Conservation (phyloP, 331 rosid genomes). For the Stylosanthes scabra region DNA sequence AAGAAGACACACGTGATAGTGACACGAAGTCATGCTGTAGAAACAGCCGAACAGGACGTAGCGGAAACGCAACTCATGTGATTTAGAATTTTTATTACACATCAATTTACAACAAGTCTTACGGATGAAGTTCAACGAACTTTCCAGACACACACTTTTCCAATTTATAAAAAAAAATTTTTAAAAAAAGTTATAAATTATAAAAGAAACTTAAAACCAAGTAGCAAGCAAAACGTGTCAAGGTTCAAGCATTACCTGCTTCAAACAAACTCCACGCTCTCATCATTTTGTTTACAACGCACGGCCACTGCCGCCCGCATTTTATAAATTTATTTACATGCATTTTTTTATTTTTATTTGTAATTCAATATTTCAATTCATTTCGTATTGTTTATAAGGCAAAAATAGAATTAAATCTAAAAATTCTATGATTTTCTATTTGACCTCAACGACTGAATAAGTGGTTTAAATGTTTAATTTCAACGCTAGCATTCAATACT, state of each 20-base stretch:
- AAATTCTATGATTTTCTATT: too few species aligned
- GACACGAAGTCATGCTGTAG: not conserved
- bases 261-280: not conserved
- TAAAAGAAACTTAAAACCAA: too few species aligned
- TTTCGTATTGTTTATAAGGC: too few species aligned
- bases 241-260: not conserved
- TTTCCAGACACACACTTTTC: constrained; percentile 35
- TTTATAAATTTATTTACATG: not conserved
- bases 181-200: not conserved
- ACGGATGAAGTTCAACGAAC: not conserved
- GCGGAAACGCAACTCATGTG: constrained; percentile 40
- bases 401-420: too few species aligned
- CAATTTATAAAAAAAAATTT: not conserved
- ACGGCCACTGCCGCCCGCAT: not conserved
- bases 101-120: not conserved
- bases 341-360: too few species aligned
- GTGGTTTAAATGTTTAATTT: too few species aligned
- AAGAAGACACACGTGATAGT: not conserved
- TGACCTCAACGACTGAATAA: too few species aligned
- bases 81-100: not conserved
- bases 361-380: too few species aligned
- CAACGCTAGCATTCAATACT: too few species aligned
- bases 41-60: constrained; percentile 19
- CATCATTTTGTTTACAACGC: not conserved
- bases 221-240: constrained; percentile 15